A percentile compares a stretch with the other conserved stretches of the same genome.
Conservation (phyloP, 768 basidiomycete genomes). For the Tricholoma furcatifolium region DNA sequence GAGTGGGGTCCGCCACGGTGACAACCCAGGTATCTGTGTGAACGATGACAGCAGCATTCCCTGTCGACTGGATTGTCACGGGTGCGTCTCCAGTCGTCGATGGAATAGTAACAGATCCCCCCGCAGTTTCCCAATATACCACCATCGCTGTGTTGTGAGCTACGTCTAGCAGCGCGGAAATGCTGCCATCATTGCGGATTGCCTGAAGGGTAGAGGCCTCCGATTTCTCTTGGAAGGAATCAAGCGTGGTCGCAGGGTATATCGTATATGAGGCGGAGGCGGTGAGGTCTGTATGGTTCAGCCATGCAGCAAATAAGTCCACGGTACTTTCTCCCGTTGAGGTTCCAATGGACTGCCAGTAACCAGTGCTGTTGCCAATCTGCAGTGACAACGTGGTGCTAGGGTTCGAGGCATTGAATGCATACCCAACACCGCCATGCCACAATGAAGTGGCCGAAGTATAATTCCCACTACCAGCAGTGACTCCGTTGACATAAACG, state of each 20-base stretch:
- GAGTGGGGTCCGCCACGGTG: conserved; percentile 69
- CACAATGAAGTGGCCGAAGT: conserved; percentile 43
- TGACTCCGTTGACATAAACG: conserved; percentile 44
- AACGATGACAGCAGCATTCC: conserved; percentile 46
- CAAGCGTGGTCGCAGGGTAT: conserved; percentile 50
- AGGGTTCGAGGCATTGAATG: conserved; percentile 36
- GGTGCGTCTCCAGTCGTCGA: conserved; percentile 20
- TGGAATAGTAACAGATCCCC: conserved; percentile 42
- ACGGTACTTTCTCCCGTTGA: conserved; percentile 54
- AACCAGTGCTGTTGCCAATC: conserved; percentile 50
- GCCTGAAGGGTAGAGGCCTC: conserved; percentile 28
- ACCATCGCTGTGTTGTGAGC: conserved; percentile 40
- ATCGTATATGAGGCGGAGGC: conserved; percentile 50
- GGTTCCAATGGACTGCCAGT: conserved; percentile 64
- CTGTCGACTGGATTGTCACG: conserved; percentile 36
- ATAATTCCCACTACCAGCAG: conserved; percentile 10
- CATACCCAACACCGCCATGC: conserved; percentile 67
- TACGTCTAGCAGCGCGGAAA: conserved; percentile 53
- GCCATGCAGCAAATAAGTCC: conserved; percentile 65
- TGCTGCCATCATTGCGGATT: conserved; percentile 44
- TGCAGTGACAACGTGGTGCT: conserved; percentile 36
- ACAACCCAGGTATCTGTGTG: conserved; percentile 40
- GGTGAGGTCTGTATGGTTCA: conserved; percentile 39
- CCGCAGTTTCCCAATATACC: conserved; percentile 54
- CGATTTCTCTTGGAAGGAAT: conserved; percentile 39